These are phyloP conservation scores for Psilocybe mexicana DNA, from an alignment of 1,284 basidiomycete genomes.

Conservation along the genomic window DNA sequence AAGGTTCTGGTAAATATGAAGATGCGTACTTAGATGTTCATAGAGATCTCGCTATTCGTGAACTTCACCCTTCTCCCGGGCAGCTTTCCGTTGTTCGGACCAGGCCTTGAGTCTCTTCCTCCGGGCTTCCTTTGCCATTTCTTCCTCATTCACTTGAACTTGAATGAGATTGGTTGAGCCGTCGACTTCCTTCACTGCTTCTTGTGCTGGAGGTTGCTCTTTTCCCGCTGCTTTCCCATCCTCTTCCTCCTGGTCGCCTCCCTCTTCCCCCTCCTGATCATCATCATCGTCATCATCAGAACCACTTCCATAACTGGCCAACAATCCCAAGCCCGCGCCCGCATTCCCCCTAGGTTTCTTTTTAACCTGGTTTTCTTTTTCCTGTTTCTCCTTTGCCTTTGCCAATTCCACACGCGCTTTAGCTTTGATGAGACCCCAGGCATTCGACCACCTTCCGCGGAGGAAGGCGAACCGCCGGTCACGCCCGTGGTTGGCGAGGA, in stretches of 20 bases:
- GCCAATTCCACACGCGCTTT: constrained; percentile 39
- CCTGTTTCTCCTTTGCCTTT: constrained; percentile 29
- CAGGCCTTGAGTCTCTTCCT: constrained; percentile 56
- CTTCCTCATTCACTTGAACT: constrained; percentile 29
- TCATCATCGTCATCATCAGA: constrained; percentile 23
- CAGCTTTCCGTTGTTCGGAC: constrained; percentile 38
- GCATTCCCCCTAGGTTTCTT: constrained; percentile 14
- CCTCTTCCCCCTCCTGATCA: not conserved
- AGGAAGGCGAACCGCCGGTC: constrained; percentile 78
- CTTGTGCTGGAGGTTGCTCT: constrained; percentile 4
- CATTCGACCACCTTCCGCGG: constrained; percentile 66
- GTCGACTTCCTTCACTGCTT: not conserved
- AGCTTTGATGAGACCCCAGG: constrained; percentile 58
- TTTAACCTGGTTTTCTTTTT: not conserved
- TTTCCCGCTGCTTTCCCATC: constrained; percentile 10
- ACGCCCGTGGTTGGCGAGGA: constrained; percentile 78
- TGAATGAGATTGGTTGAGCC: not conserved
- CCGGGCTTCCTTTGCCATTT: constrained; percentile 43
- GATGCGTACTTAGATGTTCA: too few relatives aligned
- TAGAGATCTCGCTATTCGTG: too few relatives aligned
- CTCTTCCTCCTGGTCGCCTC: not conserved
- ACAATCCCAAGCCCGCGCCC: constrained; percentile 42
- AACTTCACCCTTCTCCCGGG: not conserved
- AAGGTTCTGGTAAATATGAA: too few relatives aligned
- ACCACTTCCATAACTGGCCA: constrained; percentile 64